Conservation (phyloP, 352 stramenopile genomes). For the Globisporangium solare region DNA sequence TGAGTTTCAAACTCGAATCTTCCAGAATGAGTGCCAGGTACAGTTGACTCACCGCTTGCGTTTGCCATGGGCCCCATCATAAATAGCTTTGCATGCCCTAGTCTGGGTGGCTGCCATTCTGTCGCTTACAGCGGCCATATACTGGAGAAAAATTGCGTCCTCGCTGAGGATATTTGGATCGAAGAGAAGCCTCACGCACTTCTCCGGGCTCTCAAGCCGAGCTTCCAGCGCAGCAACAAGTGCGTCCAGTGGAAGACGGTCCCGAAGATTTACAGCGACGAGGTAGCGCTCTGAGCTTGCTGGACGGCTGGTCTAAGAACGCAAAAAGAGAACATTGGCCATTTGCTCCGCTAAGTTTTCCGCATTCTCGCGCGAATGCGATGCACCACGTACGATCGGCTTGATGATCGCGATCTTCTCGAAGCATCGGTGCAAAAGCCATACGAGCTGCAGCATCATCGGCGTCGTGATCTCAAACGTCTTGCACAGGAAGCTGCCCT, state of each 20-base stretch:
- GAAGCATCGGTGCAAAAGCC: constrained; percentile 63
- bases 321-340: background rate
- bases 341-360: background rate
- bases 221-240: constrained; percentile 24
- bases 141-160: constrained; percentile 38
- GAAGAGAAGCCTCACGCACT: constrained; percentile 9
- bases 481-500: constrained; percentile 74
- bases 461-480: constrained; percentile 69
- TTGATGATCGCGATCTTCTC: constrained; percentile 62
- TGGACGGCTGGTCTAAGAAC: constrained; percentile 62
- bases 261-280: constrained; percentile 28
- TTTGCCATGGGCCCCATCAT: constrained; percentile 15
- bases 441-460: constrained; percentile 58
- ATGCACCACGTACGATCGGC: constrained; percentile 30
- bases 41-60: constrained; percentile 20
- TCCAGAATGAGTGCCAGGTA: background rate
- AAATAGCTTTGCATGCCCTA: constrained; percentile 35
- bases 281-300: constrained; percentile 80
- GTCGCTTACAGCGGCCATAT: constrained; percentile 30
- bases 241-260: constrained; percentile 11
- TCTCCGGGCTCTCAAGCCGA: constrained; percentile 8
- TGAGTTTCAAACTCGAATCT: background rate
- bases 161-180: constrained; percentile 14
- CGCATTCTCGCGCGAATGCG: too few relatives aligned
- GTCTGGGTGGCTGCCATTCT: constrained; percentile 29